Evolutionary conservation across 495 filamentous ascomycete species (phyloP), one percentile per base, ranked within the genome.

Genomic region (Xylaria venustula): DNA sequence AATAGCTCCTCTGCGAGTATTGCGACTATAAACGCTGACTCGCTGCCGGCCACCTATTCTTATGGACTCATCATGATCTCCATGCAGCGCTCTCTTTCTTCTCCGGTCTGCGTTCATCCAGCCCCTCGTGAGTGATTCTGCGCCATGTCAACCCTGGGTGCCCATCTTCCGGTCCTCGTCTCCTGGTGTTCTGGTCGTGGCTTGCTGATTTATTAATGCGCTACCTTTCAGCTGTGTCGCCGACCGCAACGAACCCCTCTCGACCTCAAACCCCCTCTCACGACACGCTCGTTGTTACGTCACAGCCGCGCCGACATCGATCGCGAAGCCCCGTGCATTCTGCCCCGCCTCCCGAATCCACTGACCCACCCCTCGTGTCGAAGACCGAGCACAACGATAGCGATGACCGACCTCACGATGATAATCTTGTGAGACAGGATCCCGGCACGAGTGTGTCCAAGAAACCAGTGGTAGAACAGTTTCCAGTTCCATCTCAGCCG

Each of bases 1-100:
- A 54, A 62, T 58, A 61, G 49, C 60, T 64, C 64, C 67, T 61
- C 46, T 45, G 23, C 51, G 28, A 55, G 64, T 67, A 62, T 60
- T 67, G 67, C 64, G 69, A 62, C 64, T 61, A 17, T 63, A 40
- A 41, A 47, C 58, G 50, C 50, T 20, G 59, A 55, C 61, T 64
- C 54, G 64, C 57, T 53, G 54, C 57, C 57, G 41, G 22, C 46
- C 49, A 61, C 25, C 51, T 41, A 28, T 46, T 63, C 52, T 55
- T 54, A 78, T 77, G 78, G 75, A 71, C 69, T 72, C 74, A 79
- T 66, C 74, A 82, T 82, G 78, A 78, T 80, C 70, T 78, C 79
- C 70, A 82, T 82, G 78, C 78, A 82, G 71, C 78, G 78, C 61
- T 81, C 78, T 54, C 77, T 79, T 55, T 80, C 78, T 25, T 81